Percentiles rank a stretch among this genome's conserved stretches.
Conservation (phyloP, 768 basidiomycete genomes). For the Panaeolus papilionaceus region DNA sequence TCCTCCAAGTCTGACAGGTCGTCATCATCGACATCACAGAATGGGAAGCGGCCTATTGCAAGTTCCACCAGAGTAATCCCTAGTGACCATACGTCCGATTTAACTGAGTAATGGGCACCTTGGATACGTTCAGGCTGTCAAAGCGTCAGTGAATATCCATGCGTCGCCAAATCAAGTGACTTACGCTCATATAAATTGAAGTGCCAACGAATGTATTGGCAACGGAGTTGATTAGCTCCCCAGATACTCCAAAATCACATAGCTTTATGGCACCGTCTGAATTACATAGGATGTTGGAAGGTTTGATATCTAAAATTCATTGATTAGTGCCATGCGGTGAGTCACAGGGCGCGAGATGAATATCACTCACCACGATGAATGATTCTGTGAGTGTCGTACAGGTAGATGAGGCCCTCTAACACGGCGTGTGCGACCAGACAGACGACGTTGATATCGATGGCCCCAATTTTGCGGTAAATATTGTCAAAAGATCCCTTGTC, state of each 20-base stretch:
- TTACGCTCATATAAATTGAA: slow-evolving; percentile 98
- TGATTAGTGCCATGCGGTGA: background rate
- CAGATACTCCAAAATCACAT: slow-evolving; percentile 98
- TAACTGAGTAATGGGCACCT: slow-evolving; percentile 97
- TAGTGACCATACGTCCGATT: slow-evolving; percentile 98
- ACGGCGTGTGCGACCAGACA: slow-evolving; percentile 93
- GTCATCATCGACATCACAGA: slow-evolving; percentile 79
- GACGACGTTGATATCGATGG: slow-evolving; percentile 93
- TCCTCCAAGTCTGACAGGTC: slow-evolving; percentile 61
- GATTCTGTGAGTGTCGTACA: slow-evolving; percentile 96
- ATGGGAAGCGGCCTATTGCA: slow-evolving; percentile 97
- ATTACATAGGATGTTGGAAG: slow-evolving; percentile 96
- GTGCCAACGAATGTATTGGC: slow-evolving; percentile 99
- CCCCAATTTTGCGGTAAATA: slow-evolving; percentile 93
- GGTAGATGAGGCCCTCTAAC: slow-evolving; percentile 92
- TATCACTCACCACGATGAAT: slow-evolving; percentile 89
- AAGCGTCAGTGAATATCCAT: background rate
- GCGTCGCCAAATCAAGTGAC: slow-evolving; percentile 32
- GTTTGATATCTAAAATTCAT: slow-evolving; percentile 85
- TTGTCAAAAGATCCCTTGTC: slow-evolving; percentile 93
- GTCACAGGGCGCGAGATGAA: background rate
- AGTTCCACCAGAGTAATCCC: slow-evolving; percentile 97
- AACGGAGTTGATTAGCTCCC: slow-evolving; percentile 97
- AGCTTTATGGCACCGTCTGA: slow-evolving; percentile 97
- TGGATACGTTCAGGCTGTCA: slow-evolving; percentile 97